phyloP scores from a whole-genome alignment of 2,329 filamentous ascomycete species.

The Aspergillus intermedius region DNA sequence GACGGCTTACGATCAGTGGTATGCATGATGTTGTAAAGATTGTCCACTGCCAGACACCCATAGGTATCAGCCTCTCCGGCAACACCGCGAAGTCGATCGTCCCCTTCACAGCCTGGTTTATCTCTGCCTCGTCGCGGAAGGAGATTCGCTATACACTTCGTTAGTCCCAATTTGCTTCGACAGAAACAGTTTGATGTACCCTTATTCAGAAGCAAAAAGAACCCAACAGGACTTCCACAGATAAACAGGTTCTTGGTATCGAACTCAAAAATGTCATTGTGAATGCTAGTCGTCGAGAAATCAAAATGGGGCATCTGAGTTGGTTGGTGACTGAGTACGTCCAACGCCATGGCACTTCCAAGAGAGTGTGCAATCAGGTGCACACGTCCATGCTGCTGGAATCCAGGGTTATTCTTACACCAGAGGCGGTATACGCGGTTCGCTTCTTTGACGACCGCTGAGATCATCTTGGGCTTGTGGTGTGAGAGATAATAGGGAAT shows the following conservation, averaged over 20 bases:
- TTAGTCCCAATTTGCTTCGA: slow-evolving; percentile 7
- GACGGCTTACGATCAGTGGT: slow-evolving; percentile 53
- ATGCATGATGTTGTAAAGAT: slow-evolving; percentile 89
- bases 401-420: slow-evolving; percentile 89
- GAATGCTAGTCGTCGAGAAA: slow-evolving; percentile 30
- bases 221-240: slow-evolving; percentile 81
- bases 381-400: slow-evolving; percentile 71
- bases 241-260: slow-evolving; percentile 85
- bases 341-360: slow-evolving; percentile 88
- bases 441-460: slow-evolving; percentile 79
- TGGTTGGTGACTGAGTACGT: slow-evolving; percentile 84
- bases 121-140: slow-evolving; percentile 67
- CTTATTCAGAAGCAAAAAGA: slow-evolving; percentile 83
- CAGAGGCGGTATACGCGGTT: slow-evolving; percentile 94
- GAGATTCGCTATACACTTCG: slow-evolving; percentile 46
- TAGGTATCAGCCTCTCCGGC: slow-evolving; percentile 75
- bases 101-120: slow-evolving; percentile 67
- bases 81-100: slow-evolving; percentile 55
- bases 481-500: slow-evolving; percentile 97
- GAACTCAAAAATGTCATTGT: slow-evolving; percentile 71
- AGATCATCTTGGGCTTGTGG: slow-evolving; percentile 91
- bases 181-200: slow-evolving; percentile 16
- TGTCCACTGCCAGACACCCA: slow-evolving; percentile 88
- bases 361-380: slow-evolving; percentile 91
- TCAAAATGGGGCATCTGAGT: slow-evolving; percentile 55